These are phyloP conservation scores for Noccaea bulbosa DNA, from an alignment of 345 rosid species.

Conservation along the genomic window DNA sequence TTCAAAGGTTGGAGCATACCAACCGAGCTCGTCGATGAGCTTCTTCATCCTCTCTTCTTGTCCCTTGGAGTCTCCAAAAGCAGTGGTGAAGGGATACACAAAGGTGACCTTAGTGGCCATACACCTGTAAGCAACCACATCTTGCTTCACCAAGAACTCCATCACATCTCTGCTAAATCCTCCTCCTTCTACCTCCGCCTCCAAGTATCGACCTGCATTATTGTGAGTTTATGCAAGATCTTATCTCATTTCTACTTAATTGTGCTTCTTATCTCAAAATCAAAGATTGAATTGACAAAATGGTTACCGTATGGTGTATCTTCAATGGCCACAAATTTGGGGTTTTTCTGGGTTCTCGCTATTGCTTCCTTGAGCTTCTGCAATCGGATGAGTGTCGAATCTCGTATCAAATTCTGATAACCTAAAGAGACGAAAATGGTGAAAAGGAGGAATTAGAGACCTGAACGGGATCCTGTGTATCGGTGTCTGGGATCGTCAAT, in stretches of 20 bases:
- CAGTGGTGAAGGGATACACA: slow-evolving; percentile 91
- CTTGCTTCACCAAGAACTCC: slow-evolving; percentile 82
- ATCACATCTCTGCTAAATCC: slow-evolving; percentile 73
- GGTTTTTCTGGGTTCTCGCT: slow-evolving; percentile 70
- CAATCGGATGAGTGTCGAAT: background rate
- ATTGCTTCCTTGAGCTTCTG: slow-evolving; percentile 80
- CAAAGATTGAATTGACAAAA: background rate
- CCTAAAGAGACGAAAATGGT: background rate
- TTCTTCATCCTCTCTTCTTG: slow-evolving; percentile 80
- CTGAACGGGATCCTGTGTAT: slow-evolving; percentile 57
- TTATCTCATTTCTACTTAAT: background rate
- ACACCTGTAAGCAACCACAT: slow-evolving; percentile 70
- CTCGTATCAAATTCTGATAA: background rate
- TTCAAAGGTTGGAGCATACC: slow-evolving; percentile 85
- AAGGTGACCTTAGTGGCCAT: slow-evolving; percentile 85
- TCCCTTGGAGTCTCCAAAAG: slow-evolving; percentile 86
- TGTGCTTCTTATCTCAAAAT: background rate
- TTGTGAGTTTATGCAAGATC: background rate
- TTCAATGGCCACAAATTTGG: slow-evolving; percentile 57
- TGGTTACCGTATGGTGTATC: slow-evolving; percentile 70
- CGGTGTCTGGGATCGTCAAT: slow-evolving; percentile 60
- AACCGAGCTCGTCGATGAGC: slow-evolving; percentile 64
- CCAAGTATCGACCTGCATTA: slow-evolving; percentile 67
- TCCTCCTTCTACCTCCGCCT: slow-evolving; percentile 82
- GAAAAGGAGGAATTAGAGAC: slow-evolving; percentile 28